Conservation (phyloP, 805 yeast species). For the Torulaspora indica region DNA sequence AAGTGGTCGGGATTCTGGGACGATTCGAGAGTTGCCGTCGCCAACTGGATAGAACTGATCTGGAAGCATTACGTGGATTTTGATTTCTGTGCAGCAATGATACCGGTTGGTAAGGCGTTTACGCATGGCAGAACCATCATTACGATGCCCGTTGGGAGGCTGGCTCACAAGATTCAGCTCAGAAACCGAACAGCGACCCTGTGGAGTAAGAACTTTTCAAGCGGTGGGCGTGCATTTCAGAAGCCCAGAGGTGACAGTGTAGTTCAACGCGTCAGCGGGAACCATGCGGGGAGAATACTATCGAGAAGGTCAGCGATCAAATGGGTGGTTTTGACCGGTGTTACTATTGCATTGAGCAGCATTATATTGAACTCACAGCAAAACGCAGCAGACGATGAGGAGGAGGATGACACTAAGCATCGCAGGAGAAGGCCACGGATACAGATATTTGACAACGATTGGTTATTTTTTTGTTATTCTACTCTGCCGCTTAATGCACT, state of each 20-base stretch:
- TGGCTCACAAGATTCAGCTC: conserved; percentile 22
- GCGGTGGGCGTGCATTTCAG: conserved; percentile 11
- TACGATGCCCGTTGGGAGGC: conserved; percentile 17
- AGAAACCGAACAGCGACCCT: conserved; percentile 28
- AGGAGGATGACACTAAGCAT: conserved; percentile 29
- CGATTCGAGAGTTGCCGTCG: not conserved
- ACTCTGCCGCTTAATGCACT: conserved; percentile 87
- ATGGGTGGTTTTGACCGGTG: conserved; percentile 32
- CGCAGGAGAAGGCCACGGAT: conserved; percentile 53
- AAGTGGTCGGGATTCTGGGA: not conserved
- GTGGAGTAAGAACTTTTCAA: conserved; percentile 23
- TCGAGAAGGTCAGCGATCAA: conserved; percentile 18
- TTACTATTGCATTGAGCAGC: conserved; percentile 29
- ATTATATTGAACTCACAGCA: conserved; percentile 24
- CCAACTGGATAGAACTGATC: too few relatives aligned
- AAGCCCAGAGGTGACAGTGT: conserved; percentile 10
- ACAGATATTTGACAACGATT: conserved; percentile 45
- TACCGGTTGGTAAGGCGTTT: conserved; percentile 22
- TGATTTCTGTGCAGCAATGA: conserved; percentile 6
- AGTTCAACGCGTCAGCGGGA: conserved; percentile 10
- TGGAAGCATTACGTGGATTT: too few relatives aligned
- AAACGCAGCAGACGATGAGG: conserved; percentile 24
- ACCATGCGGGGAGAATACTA: conserved; percentile 1
- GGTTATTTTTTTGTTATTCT: conserved; percentile 86
- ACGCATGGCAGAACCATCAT: conserved; percentile 20